These are phyloP conservation scores for Russula dissimulans DNA, from an alignment of 768 basidiomycete genomes.

Conservation along the genomic window DNA sequence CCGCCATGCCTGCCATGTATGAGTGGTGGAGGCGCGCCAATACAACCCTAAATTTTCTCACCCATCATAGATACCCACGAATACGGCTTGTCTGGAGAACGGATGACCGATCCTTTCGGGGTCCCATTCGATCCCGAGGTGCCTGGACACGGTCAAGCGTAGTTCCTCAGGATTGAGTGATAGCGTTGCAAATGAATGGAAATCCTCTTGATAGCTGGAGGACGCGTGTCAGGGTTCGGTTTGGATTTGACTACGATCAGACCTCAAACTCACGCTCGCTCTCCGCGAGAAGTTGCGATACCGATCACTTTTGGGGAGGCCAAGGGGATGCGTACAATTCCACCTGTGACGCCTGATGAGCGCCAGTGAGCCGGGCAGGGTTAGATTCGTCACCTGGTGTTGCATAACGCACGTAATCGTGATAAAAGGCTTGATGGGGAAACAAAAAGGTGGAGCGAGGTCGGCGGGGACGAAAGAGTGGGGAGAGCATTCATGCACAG, in stretches of 20 bases:
- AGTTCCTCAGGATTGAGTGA: constrained; percentile 72
- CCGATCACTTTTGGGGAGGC: constrained; percentile 73
- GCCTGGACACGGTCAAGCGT: constrained; percentile 49
- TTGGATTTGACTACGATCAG: neutral
- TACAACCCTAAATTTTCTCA: constrained; percentile 27
- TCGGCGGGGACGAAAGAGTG: neutral
- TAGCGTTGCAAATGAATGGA: constrained; percentile 65
- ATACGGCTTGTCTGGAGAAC: constrained; percentile 67
- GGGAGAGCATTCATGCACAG: constrained; percentile 9
- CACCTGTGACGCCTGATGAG: constrained; percentile 34
- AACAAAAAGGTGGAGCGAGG: neutral
- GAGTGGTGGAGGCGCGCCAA: neutral
- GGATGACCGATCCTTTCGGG: constrained; percentile 43
- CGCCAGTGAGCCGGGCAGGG: neutral
- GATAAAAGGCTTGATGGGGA: constrained; percentile 34
- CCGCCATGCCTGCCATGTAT: constrained; percentile 71
- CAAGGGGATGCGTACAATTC: constrained; percentile 58
- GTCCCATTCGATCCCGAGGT: constrained; percentile 64
- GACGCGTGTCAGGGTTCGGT: constrained; percentile 11
- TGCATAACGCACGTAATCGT: constrained; percentile 57
- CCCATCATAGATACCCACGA: constrained; percentile 92
- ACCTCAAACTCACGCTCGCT: constrained; percentile 44
- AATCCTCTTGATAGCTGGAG: constrained; percentile 82
- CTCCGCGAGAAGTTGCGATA: constrained; percentile 64
- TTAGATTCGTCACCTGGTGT: constrained; percentile 31